phyloP scores from a whole-genome alignment of 345 rosid species.

The Cardiospermum halicacabum region DNA sequence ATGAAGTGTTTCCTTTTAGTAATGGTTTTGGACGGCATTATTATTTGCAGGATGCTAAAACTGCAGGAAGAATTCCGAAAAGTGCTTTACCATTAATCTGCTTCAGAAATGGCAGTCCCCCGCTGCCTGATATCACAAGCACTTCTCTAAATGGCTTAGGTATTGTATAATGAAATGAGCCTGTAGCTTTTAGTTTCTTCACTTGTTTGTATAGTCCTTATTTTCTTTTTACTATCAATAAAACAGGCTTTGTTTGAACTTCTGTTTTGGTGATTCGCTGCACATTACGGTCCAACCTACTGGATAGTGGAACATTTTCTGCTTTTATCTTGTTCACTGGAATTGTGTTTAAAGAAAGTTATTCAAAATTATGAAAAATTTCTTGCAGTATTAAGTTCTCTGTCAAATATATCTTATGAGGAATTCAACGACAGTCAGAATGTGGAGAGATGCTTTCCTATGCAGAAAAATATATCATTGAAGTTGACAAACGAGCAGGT shows the following conservation, averaged over 20 bases:
- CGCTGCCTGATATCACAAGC: slow-evolving; percentile 68
- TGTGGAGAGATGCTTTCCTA: slow-evolving; percentile 70
- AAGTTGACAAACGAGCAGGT: slow-evolving; percentile 88
- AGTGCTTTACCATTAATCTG: slow-evolving; percentile 70
- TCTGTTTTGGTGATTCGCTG: not conserved
- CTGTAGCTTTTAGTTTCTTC: slow-evolving; percentile 1
- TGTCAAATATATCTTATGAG: slow-evolving; percentile 54
- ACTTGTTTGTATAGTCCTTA: not conserved
- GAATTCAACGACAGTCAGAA: slow-evolving; percentile 46
- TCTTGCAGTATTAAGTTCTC: slow-evolving; percentile 33
- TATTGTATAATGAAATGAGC: slow-evolving; percentile 17
- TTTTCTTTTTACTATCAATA: too few relatives aligned
- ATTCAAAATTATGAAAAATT: not conserved
- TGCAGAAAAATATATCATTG: slow-evolving; percentile 67
- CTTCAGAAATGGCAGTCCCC: slow-evolving; percentile 93
- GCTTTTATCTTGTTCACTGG: not conserved
- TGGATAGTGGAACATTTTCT: not conserved
- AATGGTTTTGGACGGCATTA: slow-evolving; percentile 4
- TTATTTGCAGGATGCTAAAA: slow-evolving; percentile 41
- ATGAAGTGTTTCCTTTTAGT: slow-evolving; percentile 8
- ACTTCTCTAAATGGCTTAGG: slow-evolving; percentile 52
- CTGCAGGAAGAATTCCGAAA: slow-evolving; percentile 39
- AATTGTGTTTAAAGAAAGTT: too few relatives aligned
- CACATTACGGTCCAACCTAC: not conserved
- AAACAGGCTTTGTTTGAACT: not conserved